Conservation (phyloP, 345 rosid species). For the Eucalyptus sp. region DNA sequence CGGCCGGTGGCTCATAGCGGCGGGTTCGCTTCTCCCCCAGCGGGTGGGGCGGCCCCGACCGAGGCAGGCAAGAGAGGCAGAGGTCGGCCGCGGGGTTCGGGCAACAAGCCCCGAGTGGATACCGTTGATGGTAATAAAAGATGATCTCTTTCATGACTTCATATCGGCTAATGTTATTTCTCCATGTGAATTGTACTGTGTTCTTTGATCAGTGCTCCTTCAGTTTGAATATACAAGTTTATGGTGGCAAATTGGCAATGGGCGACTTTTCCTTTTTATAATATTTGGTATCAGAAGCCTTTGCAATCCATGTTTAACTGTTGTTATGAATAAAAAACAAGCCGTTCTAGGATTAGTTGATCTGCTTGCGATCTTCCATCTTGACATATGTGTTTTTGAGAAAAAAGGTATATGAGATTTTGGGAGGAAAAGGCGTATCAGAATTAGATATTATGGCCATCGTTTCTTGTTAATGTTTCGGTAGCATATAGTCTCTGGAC, state of each 20-base stretch:
- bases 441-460: background rate
- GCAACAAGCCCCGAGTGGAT: background rate
- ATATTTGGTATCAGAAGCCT: background rate
- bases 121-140: background rate
- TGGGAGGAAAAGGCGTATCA: background rate
- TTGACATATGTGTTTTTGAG: background rate
- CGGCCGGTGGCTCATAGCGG: background rate
- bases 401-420: background rate
- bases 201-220: background rate
- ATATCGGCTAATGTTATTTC: background rate
- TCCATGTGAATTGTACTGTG: background rate
- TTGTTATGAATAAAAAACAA: background rate
- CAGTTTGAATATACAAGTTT: background rate
- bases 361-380: background rate
- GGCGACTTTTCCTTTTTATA: background rate
- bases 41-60: background rate
- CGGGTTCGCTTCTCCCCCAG: background rate
- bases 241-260: background rate
- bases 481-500: background rate
- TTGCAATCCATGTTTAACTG: background rate
- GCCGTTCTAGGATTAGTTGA: background rate
- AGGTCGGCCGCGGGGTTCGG: background rate
- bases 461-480: background rate
- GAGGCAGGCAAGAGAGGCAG: background rate
- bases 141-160: background rate